Evolutionary conservation across 306 rosid genomes (phyloP).

Genomic region (Gastrolobium villosum): DNA sequence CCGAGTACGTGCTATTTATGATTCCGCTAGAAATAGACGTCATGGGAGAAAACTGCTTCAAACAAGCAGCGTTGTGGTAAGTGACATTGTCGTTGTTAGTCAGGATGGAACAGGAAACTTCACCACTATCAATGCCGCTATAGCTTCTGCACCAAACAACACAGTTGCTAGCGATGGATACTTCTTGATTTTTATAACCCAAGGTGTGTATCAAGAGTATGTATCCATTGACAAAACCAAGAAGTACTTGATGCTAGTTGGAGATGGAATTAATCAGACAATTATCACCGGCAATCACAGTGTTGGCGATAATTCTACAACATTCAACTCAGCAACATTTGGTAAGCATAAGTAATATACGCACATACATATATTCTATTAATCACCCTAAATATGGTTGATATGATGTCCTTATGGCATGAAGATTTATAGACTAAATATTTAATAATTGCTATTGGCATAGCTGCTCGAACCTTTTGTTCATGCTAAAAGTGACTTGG

Average conservation of each 20-base stretch:
- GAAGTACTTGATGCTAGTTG: conserved; percentile 74
- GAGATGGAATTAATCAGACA: conserved; percentile 80
- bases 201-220: conserved; percentile 83
- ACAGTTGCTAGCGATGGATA: conserved; percentile 56
- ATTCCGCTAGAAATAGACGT: conserved; percentile 46
- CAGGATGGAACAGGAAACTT: conserved; percentile 78
- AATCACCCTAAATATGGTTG: not conserved
- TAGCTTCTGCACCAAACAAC: conserved; percentile 76
- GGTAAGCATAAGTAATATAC: conserved; percentile 53
- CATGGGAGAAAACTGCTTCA: conserved; percentile 63
- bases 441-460: not conserved
- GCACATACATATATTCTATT: not conserved
- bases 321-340: conserved; percentile 82
- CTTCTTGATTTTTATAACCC: conserved; percentile 62
- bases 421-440: not conserved
- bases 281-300: conserved; percentile 72
- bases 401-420: not conserved
- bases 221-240: conserved; percentile 71
- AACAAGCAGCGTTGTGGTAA: conserved; percentile 49
- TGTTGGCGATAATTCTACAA: conserved; percentile 79
- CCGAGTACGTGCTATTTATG: conserved; percentile 54
- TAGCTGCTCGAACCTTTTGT: too few relatives aligned
- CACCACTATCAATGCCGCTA: conserved; percentile 70
- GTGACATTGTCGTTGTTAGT: conserved; percentile 66
- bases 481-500: too few relatives aligned